Percentiles rank a stretch among this genome's conserved stretches.
phyloP scores from a whole-genome alignment of 352 stramenopile species.

The Pythium dissotocum region DNA sequence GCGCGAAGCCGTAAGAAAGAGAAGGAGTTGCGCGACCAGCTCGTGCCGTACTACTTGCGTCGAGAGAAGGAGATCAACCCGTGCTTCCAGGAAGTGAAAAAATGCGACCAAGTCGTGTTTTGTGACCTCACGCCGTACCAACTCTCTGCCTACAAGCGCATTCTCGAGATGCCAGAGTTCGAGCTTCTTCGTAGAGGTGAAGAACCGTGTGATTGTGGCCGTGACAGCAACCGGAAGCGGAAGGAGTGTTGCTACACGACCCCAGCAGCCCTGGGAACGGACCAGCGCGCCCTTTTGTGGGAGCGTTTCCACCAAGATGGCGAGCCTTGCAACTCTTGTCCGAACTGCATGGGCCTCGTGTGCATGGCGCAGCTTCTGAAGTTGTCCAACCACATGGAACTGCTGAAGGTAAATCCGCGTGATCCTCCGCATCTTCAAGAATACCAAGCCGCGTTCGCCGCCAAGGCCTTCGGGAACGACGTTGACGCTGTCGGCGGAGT shows the following conservation, averaged over 20 bases:
- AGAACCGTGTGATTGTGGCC: constrained; percentile 63
- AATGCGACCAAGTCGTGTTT: constrained; percentile 79
- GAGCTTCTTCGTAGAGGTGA: constrained; percentile 63
- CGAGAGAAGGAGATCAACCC: constrained; percentile 78
- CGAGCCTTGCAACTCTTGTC: constrained; percentile 54
- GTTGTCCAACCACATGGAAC: constrained; percentile 78
- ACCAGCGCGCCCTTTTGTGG: constrained; percentile 46
- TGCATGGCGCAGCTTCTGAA: constrained; percentile 79
- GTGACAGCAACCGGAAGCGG: constrained; percentile 51
- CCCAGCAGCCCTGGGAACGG: constrained; percentile 25
- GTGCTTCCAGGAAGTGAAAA: constrained; percentile 68
- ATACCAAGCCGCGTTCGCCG: constrained; percentile 57
- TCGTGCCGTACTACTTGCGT: constrained; percentile 67
- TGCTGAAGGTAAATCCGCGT: constrained; percentile 71
- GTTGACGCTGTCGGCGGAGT: constrained; percentile 56
- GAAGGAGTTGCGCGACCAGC: constrained; percentile 54
- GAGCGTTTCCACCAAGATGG: constrained; percentile 58
- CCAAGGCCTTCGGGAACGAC: constrained; percentile 56
- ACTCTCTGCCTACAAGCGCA: constrained; percentile 65
- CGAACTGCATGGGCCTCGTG: constrained; percentile 71
- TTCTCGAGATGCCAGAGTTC: constrained; percentile 75
- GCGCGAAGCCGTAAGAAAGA: constrained; percentile 68
- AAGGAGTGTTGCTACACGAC: constrained; percentile 70
- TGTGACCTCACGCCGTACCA: constrained; percentile 76
- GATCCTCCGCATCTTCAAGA: constrained; percentile 54